Evolutionary conservation across 768 basidiomycete genomes (phyloP), one percentile per base, ranked within the genome.

Genomic region (Hypholoma fasciculare): DNA sequence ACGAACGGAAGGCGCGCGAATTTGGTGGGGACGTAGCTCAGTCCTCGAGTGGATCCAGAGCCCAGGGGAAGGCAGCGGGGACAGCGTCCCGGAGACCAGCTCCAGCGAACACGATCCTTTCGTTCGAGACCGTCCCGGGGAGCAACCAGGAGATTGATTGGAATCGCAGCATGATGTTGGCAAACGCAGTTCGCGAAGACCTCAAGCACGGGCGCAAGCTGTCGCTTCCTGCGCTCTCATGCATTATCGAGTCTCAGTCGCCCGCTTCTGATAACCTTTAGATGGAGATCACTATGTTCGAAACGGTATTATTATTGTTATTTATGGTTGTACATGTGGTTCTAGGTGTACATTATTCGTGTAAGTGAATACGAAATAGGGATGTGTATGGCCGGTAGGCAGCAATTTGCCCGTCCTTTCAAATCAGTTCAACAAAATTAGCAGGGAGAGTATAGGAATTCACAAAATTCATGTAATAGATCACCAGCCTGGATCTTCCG

Each of bases 101-200:
- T 4, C 60, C 49, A 11, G 57, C 60, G 52, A 57, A 52, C 39
- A 69, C 68, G 8, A 44, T 70, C 4, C 48, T 58, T 37, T 70
- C 67, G 16, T 71, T 72, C 52, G 66, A 67, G 46, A 64, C 62
- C 34, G 69, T 74, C 2, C n/a, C 67, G 13, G 69, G 71, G 38
- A 67, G 69, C 13, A 70, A 67, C n/a, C 65, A 74, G 4, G 68
- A 65, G 4, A 64, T 77, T 67, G 70, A 78, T 56, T 75, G 72
- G 74, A 65, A 76, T 52, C 66, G 75, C 30, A 78, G 72, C 43
- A 63, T 67, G 55, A 52, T 66, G 58, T 58, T 78, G 39, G 69
- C 63, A 23, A 71, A 74, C 30, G 66, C 62, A 9, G 48, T 75
- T 37, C 64, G 68, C 59, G 57, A 57, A 12, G 74, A 73, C 50